A percentile compares a stretch with the other conserved stretches of the same genome.
phyloP scores from a whole-genome alignment of 2,329 filamentous ascomycete species.

The Polychaeton citri region DNA sequence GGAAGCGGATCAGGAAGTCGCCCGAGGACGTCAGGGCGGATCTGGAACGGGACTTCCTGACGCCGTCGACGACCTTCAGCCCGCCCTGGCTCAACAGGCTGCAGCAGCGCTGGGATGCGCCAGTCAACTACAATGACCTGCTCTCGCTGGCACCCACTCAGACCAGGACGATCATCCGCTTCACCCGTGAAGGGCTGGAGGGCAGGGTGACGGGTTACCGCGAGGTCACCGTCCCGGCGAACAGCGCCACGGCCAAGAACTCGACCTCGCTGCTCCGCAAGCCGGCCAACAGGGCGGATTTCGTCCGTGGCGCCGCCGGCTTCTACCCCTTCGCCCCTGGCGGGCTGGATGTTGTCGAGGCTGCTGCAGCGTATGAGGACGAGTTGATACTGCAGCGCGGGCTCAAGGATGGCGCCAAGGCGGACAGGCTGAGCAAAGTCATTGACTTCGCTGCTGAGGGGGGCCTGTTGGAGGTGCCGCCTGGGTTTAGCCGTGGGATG shows the following conservation, averaged over 20 bases:
- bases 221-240: slow-evolving; percentile 83
- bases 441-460: slow-evolving; percentile 70
- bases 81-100: slow-evolving; percentile 75
- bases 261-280: slow-evolving; percentile 81
- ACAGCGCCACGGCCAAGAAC: slow-evolving; percentile 84
- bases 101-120: slow-evolving; percentile 79
- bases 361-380: slow-evolving; percentile 71
- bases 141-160: slow-evolving; percentile 84
- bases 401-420: slow-evolving; percentile 24
- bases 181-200: slow-evolving; percentile 80
- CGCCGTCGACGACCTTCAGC: slow-evolving; percentile 67
- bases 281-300: slow-evolving; percentile 74
- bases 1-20: slow-evolving; percentile 41
- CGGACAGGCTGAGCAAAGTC: slow-evolving; percentile 58
- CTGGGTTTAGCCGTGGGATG: slow-evolving; percentile 69
- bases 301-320: slow-evolving; percentile 81
- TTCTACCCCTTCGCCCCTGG: slow-evolving; percentile 92
- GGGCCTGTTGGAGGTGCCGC: slow-evolving; percentile 66
- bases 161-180: slow-evolving; percentile 86
- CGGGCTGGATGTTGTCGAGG: slow-evolving; percentile 75
- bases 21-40: slow-evolving; percentile 52
- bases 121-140: slow-evolving; percentile 67
- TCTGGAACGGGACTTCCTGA: slow-evolving; percentile 65
- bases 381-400: slow-evolving; percentile 46
- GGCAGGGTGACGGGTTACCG: slow-evolving; percentile 86